Evolutionary conservation across 106 monocot species (phyloP), one percentile per base, ranked within the genome.

Genomic region (Apostasia shenzhenica): DNA sequence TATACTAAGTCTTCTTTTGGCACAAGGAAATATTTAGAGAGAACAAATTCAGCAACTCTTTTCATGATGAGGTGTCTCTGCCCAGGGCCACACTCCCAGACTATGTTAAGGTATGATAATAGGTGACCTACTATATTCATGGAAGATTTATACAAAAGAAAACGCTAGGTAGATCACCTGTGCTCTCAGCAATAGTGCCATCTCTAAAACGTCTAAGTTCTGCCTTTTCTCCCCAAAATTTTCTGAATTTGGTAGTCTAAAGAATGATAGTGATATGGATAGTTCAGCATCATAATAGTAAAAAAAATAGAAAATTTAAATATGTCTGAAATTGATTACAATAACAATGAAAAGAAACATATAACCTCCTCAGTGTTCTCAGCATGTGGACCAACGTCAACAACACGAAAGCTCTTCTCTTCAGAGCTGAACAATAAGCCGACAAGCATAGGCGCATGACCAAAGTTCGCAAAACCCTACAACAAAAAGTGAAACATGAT

Each of bases 191-290:
- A 84, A 95, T 88, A 6, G 71, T 86, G 26, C 94, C 91, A 78
- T 95, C 94, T 75, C 68, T 88, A 71, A 91, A 95, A 69, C 88
- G 77, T 70, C 94, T 88, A 60, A 95, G 88, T 56, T 95, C 91
- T 62, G 94, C 83, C 76, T 84, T 91, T 53, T 95, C 91, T 67
- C 94, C 94, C 94, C 94, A 95, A 73, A 91, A 95, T 70, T 91
- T 82, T 81, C 94, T 91, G 67, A 88, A 95, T 61, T 83, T 82
- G 58, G 67, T 57, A 72, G 72, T 86, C 94, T 95, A 69, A 8
- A 65, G 13, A 5, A 70, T 65, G 12, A 73, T 44, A 64, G 41
- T 41, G 2, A 50, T 52, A 61, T 54, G 14, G 14, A 60, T 38
- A 72, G 45, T 57, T 66, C 14, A 57, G 26, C 26, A 48, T 11